Conservation (phyloP, 441 rosid species). For the Populus tomentosa region DNA sequence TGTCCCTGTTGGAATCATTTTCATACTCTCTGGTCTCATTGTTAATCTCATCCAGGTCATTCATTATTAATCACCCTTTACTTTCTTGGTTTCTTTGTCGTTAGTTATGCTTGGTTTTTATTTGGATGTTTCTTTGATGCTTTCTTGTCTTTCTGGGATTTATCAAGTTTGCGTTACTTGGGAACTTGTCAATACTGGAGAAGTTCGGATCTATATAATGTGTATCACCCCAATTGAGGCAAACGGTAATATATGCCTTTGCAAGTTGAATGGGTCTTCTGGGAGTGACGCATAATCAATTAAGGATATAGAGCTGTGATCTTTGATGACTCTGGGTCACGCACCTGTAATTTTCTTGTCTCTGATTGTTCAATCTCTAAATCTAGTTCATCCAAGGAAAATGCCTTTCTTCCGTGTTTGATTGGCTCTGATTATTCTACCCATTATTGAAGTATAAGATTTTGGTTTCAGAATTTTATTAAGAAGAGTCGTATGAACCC, state of each 20-base stretch:
- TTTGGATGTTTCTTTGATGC: background rate
- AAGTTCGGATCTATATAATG: background rate
- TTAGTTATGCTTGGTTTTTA: background rate
- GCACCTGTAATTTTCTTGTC: background rate
- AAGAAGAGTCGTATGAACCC: background rate
- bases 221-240: background rate
- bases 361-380: background rate
- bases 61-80: background rate
- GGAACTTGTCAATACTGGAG: background rate
- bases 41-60: constrained; percentile 64
- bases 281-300: background rate
- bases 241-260: background rate
- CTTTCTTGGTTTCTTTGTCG: background rate
- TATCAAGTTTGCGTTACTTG: background rate
- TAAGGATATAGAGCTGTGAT: background rate
- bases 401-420: too few relatives aligned
- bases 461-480: background rate
- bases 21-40: constrained; percentile 56
- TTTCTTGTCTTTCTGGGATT: background rate
- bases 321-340: background rate
- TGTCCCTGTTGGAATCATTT: constrained; percentile 46
- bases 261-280: background rate
- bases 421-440: background rate
- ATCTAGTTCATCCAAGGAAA: background rate
- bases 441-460: background rate